Evolutionary conservation across 768 basidiomycete species (phyloP).

Genomic region (Suillus clintonianus): DNA sequence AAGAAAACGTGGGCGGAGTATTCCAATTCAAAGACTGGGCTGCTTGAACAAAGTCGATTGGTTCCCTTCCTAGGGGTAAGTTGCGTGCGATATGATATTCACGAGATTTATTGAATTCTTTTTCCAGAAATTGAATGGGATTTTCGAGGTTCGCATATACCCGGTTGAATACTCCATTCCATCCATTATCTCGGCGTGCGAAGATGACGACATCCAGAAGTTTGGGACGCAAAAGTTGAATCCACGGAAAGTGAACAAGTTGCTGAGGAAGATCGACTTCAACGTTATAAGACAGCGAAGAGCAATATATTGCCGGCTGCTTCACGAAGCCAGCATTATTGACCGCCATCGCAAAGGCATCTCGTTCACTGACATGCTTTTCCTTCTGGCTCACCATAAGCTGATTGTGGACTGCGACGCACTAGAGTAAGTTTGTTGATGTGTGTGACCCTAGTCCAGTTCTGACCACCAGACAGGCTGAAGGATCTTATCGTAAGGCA

Average conservation of each 20-base stretch:
- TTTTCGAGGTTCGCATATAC: slow-evolving; percentile 88
- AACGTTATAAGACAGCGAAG: slow-evolving; percentile 63
- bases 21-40: slow-evolving; percentile 76
- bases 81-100: slow-evolving; percentile 7
- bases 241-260: slow-evolving; percentile 56
- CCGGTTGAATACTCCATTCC: slow-evolving; percentile 64
- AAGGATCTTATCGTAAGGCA: slow-evolving; percentile 79
- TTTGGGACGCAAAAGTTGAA: slow-evolving; percentile 57
- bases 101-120: slow-evolving; percentile 4
- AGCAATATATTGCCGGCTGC: slow-evolving; percentile 71
- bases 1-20: slow-evolving; percentile 93
- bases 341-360: slow-evolving; percentile 77
- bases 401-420: slow-evolving; percentile 89
- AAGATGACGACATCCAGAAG: slow-evolving; percentile 33
- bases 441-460: background rate
- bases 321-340: slow-evolving; percentile 82
- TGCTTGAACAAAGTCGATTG: slow-evolving; percentile 69
- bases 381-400: slow-evolving; percentile 88
- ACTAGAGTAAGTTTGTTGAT: slow-evolving; percentile 62
- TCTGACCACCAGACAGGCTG: slow-evolving; percentile 47
- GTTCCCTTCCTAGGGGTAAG: slow-evolving; percentile 82
- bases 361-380: slow-evolving; percentile 87
- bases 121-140: slow-evolving; percentile 73
- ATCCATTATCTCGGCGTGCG: slow-evolving; percentile 58
- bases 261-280: slow-evolving; percentile 68